Percentiles rank a stretch among this genome's conserved stretches.
phyloP scores from a whole-genome alignment of 2,329 filamentous ascomycete genomes.

The Tolypocladium cylindrosporum region DNA sequence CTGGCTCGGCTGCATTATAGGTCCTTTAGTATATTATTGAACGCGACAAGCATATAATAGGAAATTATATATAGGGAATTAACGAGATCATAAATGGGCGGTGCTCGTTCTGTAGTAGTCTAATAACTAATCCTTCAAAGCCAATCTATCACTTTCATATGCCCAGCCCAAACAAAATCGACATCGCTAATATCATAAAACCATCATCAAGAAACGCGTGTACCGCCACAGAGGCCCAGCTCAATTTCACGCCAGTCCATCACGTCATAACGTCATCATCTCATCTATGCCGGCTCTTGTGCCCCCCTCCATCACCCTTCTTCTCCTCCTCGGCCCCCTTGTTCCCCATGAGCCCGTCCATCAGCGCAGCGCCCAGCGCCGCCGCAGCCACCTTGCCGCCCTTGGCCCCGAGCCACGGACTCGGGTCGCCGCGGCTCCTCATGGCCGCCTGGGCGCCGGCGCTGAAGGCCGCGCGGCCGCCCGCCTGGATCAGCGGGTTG shows the following conservation, averaged over 20 bases:
- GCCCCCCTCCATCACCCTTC: not conserved
- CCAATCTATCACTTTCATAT: too few species aligned
- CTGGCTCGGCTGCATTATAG: too few species aligned
- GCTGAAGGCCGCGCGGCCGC: conserved; percentile 34
- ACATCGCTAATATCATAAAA: not conserved
- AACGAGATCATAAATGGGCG: not conserved
- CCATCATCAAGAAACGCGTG: not conserved
- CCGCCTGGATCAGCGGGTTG: conserved; percentile 27
- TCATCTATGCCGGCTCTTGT: not conserved
- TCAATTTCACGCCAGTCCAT: not conserved
- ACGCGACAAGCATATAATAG: too few species aligned
- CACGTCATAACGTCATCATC: not conserved
- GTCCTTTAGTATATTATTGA: too few species aligned
- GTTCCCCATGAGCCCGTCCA: conserved; percentile 33
- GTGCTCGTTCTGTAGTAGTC: not conserved
- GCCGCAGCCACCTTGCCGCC: conserved; percentile 38
- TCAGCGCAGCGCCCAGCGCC: conserved; percentile 36
- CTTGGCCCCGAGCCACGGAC: conserved; percentile 37
- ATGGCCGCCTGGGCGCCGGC: conserved; percentile 39
- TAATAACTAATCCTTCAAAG: not conserved
- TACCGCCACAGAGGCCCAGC: too few species aligned
- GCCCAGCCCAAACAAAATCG: too few species aligned
- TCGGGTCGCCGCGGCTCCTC: conserved; percentile 32
- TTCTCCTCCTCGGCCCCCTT: conserved; percentile 10
- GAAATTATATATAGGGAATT: too few species aligned